A percentile compares a stretch with the other conserved stretches of the same genome.
Evolutionary conservation across 2,329 filamentous ascomycete species (phyloP).

Genomic region (Calonectria hawksworthii): DNA sequence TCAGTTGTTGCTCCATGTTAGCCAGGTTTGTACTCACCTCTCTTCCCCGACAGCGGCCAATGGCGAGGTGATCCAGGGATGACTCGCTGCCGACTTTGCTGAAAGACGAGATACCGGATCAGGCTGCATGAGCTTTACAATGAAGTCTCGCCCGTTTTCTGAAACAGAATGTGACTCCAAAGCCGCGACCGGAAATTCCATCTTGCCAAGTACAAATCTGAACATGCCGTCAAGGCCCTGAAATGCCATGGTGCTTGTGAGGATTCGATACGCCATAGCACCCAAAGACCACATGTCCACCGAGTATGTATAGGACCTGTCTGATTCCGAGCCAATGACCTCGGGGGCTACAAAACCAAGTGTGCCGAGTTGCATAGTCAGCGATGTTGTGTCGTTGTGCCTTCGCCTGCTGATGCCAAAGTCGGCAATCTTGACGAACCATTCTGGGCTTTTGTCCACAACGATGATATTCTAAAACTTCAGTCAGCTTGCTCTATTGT

Average conservation of each 20-base stretch:
- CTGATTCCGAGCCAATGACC: not conserved
- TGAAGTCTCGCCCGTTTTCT: not conserved
- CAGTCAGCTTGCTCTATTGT: not conserved
- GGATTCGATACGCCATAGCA: not conserved
- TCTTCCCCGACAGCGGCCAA: not conserved
- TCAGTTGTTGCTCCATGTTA: too few species aligned
- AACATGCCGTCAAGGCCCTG: not conserved
- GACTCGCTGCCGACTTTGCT: not conserved
- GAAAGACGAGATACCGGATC: not conserved
- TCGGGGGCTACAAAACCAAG: not conserved
- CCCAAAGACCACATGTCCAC: conserved; percentile 15
- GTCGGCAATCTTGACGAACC: conserved; percentile 13
- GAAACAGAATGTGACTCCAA: not conserved
- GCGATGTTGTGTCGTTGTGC: not conserved
- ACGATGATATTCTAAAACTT: conserved; percentile 7
- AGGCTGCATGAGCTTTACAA: not conserved
- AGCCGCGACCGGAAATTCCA: not conserved
- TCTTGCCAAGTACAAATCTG: not conserved
- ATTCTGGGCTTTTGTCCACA: not conserved
- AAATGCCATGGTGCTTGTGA: not conserved
- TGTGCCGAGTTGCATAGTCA: not conserved
- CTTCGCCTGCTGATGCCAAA: conserved; percentile 14
- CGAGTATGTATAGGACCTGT: not conserved
- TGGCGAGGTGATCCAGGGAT: not conserved
- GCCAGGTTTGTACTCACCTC: not conserved